phyloP scores from a whole-genome alignment of 257 asterid species.

The Scutellaria galericulata region DNA sequence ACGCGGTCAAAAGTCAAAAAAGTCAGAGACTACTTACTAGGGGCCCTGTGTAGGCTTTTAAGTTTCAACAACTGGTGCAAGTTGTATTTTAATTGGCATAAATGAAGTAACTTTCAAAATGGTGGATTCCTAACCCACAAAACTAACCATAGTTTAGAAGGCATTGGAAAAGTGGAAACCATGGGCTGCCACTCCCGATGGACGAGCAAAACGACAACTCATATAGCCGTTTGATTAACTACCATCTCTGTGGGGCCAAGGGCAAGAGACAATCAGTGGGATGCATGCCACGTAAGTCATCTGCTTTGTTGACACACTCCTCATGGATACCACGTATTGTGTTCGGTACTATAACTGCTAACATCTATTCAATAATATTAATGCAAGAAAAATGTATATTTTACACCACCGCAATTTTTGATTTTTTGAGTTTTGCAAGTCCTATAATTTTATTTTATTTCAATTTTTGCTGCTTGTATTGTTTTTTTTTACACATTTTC shows the following conservation, averaged over 20 bases:
- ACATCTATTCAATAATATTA: background rate
- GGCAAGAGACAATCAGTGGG: constrained; percentile 9
- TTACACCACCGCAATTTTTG: too few species aligned
- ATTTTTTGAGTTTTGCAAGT: too few species aligned
- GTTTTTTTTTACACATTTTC: too few species aligned
- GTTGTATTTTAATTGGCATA: background rate
- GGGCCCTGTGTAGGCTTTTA: constrained; percentile 17
- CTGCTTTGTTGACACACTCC: constrained; percentile 44
- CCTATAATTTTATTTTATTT: too few species aligned
- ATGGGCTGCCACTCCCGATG: constrained; percentile 35
- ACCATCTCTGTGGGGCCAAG: constrained; percentile 29
- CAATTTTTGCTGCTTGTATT: too few species aligned
- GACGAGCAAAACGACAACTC: constrained; percentile 38
- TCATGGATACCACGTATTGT: constrained; percentile 49
- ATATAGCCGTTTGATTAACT: constrained; percentile 42
- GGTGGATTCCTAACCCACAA: background rate
- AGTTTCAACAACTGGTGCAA: constrained; percentile 18
- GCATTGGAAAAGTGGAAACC: constrained; percentile 24
- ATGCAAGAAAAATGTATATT: too few species aligned
- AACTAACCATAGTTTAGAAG: constrained; percentile 32
- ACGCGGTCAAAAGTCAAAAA: constrained; percentile 14
- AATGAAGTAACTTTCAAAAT: background rate
- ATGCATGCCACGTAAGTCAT: constrained; percentile 48
- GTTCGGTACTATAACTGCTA: background rate
- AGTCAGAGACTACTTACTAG: background rate